phyloP scores from a whole-genome alignment of 805 yeast genomes.

The Kluyveromyces siamensis region DNA sequence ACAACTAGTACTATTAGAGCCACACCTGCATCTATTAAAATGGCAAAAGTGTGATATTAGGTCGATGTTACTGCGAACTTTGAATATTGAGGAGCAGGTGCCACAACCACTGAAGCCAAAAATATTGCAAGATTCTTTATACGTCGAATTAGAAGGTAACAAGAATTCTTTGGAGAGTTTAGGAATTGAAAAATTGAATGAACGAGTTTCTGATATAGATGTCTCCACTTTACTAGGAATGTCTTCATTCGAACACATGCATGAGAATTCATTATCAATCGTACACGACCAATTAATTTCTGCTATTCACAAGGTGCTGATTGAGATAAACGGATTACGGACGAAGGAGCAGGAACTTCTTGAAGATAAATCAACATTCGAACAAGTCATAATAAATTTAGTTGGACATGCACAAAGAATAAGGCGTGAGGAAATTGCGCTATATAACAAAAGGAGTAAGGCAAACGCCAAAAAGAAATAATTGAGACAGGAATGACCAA shows the following conservation, averaged over 20 bases:
- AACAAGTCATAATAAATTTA: constrained; percentile 79
- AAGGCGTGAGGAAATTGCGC: constrained; percentile 41
- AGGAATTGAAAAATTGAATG: background rate
- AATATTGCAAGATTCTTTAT: background rate
- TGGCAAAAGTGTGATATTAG: constrained; percentile 23
- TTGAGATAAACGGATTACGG: constrained; percentile 31
- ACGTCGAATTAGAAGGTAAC: background rate
- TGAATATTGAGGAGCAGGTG: constrained; percentile 16
- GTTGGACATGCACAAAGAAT: constrained; percentile 85
- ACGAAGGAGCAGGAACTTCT: constrained; percentile 36
- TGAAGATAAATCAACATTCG: constrained; percentile 68
- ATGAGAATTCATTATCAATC: constrained; percentile 8
- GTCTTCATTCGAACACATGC: constrained; percentile 4
- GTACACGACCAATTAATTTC: constrained; percentile 23
- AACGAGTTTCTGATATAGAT: background rate
- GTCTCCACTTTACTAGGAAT: constrained; percentile 4
- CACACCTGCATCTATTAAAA: constrained; percentile 15
- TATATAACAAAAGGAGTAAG: constrained; percentile 27
- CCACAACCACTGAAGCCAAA: background rate
- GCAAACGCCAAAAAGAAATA: constrained; percentile 1
- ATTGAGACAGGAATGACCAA: background rate
- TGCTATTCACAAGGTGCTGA: constrained; percentile 17
- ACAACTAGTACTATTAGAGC: constrained; percentile 18
- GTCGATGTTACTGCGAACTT: constrained; percentile 17
- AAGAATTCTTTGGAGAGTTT: background rate